A percentile compares a stretch with the other conserved stretches of the same genome.
Conservation (phyloP, 352 stramenopile species). For the Phytophthora capsici region DNA sequence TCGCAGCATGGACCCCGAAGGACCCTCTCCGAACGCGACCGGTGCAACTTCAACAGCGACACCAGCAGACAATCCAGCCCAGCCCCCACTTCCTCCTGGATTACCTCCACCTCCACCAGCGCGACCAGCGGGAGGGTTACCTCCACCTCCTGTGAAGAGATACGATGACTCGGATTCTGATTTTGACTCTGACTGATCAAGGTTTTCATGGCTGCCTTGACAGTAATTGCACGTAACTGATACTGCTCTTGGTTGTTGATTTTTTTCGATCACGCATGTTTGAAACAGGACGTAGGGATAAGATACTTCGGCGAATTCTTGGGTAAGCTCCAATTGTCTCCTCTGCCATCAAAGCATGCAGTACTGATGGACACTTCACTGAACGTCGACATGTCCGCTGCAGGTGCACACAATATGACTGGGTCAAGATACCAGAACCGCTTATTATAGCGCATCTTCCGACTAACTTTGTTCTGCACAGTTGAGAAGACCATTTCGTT, state of each 20-base stretch:
- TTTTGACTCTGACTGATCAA: conserved; percentile 64
- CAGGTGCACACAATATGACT: not conserved
- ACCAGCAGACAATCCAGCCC: conserved; percentile 11
- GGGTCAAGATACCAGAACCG: not conserved
- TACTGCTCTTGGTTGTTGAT: not conserved
- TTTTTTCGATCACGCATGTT: not conserved
- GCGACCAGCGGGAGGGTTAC: conserved; percentile 42
- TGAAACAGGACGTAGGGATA: not conserved
- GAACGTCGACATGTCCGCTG: conserved; percentile 14
- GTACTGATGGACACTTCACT: not conserved
- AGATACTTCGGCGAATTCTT: not conserved
- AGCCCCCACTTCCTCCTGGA: conserved; percentile 43
- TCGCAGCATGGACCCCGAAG: conserved; percentile 79
- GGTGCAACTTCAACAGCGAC: conserved; percentile 15
- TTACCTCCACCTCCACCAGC: conserved; percentile 33
- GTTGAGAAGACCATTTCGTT: not conserved
- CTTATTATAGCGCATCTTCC: conserved; percentile 11
- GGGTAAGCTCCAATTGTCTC: no score
- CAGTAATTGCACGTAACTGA: conserved; percentile 17
- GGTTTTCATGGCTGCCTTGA: not conserved
- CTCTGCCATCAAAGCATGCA: no score
- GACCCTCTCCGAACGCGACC: conserved; percentile 70
- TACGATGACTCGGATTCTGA: conserved; percentile 54
- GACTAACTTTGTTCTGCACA: conserved; percentile 12
- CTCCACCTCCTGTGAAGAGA: conserved; percentile 51